Evolutionary conservation across 768 basidiomycete species (phyloP), one percentile per base, ranked within the genome.

Genomic region (Leucocoprinus birnbaumii): DNA sequence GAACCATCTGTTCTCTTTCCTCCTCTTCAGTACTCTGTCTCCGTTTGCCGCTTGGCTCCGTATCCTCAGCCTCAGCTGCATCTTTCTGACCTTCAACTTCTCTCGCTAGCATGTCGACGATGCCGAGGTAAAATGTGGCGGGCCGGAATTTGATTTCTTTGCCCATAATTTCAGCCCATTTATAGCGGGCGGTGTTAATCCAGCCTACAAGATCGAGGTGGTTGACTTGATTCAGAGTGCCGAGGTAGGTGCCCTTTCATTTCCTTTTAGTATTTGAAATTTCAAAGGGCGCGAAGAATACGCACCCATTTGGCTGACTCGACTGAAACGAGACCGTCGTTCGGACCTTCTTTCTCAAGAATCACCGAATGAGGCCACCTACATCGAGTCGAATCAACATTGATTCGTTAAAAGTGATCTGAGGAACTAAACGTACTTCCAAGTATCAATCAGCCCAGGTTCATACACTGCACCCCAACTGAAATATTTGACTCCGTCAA

Each of bases 241-340:
- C 97, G 48, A 92, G 80, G 66, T 98, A 98, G 16, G 87, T 93
- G 35, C 97, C 97, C 87, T 89, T n/a, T n/a, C n/a, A n/a, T n/a
- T n/a, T n/a, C n/a, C n/a, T n/a, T n/a, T n/a, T n/a, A n/a, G n/a
- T n/a, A n/a, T n/a, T n/a, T n/a, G n/a, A n/a, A n/a, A n/a, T n/a
- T n/a, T n/a, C n/a, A n/a, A n/a, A n/a, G n/a, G n/a, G n/a, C n/a
- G n/a, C n/a, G n/a, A n/a, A n/a, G 10, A 26, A 38, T 18, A 65
- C 72, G 37, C 53, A 82, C 85, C 94, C 95, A 96, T 77, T 86
- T 84, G 2, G 94, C 85, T 3, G 91, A 93, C 57, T 86, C 75
- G 42, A 96, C 84, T 44, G 87, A 89, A 44, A 99, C 96, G 45
- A 99, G 79, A 1, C 97, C 97, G 67, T 98, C 94, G 63, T 98